These are phyloP conservation scores for Flaveria brownii DNA, from an alignment of 129 eudicot species.

Conservation along the genomic window DNA sequence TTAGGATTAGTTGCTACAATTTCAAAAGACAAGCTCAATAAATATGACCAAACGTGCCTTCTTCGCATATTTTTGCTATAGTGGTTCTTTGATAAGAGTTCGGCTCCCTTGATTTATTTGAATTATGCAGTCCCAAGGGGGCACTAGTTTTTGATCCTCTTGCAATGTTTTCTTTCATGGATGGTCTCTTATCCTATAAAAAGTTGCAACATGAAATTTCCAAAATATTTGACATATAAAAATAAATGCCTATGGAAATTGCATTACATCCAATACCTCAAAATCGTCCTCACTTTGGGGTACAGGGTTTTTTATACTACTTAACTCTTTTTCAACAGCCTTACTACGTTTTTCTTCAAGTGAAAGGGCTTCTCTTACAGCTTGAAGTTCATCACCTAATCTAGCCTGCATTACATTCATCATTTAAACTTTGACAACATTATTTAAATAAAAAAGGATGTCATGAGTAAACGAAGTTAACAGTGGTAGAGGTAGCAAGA, in stretches of 20 bases:
- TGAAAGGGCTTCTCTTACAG: conserved; percentile 51
- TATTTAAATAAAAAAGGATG: neutral
- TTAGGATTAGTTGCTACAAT: neutral
- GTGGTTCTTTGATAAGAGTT: conserved; percentile 71
- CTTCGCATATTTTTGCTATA: conserved; percentile 87
- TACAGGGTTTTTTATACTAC: conserved; percentile 50
- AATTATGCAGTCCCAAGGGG: conserved; percentile 54
- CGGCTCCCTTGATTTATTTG: conserved; percentile 54
- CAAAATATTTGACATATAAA: conserved; percentile 11
- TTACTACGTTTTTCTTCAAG: conserved; percentile 75
- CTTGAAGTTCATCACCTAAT: conserved; percentile 55
- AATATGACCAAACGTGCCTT: conserved; percentile 60
- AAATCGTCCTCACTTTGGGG: conserved; percentile 77
- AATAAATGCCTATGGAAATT: neutral
- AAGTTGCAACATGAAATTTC: conserved; percentile 18
- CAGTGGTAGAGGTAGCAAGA: neutral
- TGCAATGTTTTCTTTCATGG: conserved; percentile 55
- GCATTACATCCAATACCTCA: conserved; percentile 53
- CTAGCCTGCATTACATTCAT: conserved; percentile 41
- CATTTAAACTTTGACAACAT: conserved; percentile 2
- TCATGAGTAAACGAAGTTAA: conserved; percentile 9
- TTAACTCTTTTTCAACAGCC: conserved; percentile 66
- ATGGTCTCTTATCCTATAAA: conserved; percentile 72
- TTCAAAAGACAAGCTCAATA: conserved; percentile 1
- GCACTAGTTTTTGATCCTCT: conserved; percentile 51